Evolutionary conservation across 441 rosid species (phyloP), one percentile per base, ranked within the genome.

Genomic region (Melastoma candidum): DNA sequence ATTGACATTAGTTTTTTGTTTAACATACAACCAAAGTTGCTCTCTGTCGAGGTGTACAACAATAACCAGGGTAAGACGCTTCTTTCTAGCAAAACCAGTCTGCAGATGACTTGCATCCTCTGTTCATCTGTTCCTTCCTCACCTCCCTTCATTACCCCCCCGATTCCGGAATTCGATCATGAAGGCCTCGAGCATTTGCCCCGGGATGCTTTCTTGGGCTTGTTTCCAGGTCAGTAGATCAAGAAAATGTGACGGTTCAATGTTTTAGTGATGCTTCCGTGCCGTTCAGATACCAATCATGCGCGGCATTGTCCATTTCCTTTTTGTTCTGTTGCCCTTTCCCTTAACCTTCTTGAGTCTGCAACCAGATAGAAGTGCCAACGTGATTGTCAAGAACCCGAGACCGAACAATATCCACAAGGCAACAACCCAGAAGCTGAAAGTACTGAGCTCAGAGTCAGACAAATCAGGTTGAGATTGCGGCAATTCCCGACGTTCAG

Each of bases 391-490:
- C 60, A 87, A 44, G 70, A 89, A 87, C 39, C 85, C 97, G 50
- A 84, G 60, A 4, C 93, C 93, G 22, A 89, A 87, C 10, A 83
- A 50, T 53, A 74, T 69, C 97, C 99, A 89, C 44, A 85, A 48
- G 5, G 71, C 66, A 1, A 94, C 74, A 68, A 78, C 70, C 99
- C 99, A 89, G 54, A 80, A 47, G 68, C 74, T 79, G 58, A 85
- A 77, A 63, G 87, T 68, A 70, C 80, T 68, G 59, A 82, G 78
- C 14, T 67, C 63, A 46, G 83, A 79, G 36, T 87, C 87, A 1
- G 56, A 29, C 3, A 29, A 29, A 29, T 29, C 36, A 29, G 36
- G 36, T 29, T 29, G 36, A 29, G 36, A 29, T 61, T 41, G 26
- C 55, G 0, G 53, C 58, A 46, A 75, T 66, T 50, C 55, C 56